Base-by-base conservation (phyloP, 2,329 filamentous ascomycete genomes). In the Boeremia exigua region DNA sequence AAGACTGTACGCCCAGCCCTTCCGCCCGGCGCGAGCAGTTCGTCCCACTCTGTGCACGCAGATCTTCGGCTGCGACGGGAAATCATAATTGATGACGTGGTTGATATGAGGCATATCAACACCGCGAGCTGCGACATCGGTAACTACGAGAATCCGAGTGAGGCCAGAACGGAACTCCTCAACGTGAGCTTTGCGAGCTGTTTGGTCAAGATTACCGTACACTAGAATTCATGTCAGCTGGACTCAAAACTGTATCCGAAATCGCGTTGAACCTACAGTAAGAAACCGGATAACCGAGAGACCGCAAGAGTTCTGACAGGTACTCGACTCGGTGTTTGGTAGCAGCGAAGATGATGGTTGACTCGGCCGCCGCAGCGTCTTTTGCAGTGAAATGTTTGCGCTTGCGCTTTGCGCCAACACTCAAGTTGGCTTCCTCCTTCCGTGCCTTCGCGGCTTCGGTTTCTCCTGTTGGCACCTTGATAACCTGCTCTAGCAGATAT, bases 281-380 rank as follows among this genome's bases (percentile, higher is more conserved):
- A 4, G 95, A 97, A 0, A 95, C 91, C 2, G 93, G 87, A 72
- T 94, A 99, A 2, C 93, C 94, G 14, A 90, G 87, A 48, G 88
- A 80, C 25, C 84, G 83, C n/a, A 99, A 82, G n/a, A 99, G 78
- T 38, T 86, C 85, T 34, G 90, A 86, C 4, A 99, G 79, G 70
- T 98, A 99, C 68, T 99, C 96, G 48, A 99, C 95, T 70, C 97
- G 92, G 77, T 99, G 95, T 72, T 99, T 98, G 0, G 95, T 98
- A 2, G 94, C 91, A 0, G 91, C 87, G 70, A 99, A 99, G 4
- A 99, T 82, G 65, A 99, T 97, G 0, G 96, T 99, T 0, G 95
- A 97, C 73, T 96, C 88, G 56, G 91, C 85, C 0, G 92, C 95
- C 1, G 92, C 92, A 50, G 89, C 91, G 50, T 90, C 88, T 37